A percentile compares a stretch with the other conserved stretches of the same genome.
These are phyloP conservation scores for Polygonum maritimum DNA, from an alignment of 148 eudicot species.

Conservation along the genomic window DNA sequence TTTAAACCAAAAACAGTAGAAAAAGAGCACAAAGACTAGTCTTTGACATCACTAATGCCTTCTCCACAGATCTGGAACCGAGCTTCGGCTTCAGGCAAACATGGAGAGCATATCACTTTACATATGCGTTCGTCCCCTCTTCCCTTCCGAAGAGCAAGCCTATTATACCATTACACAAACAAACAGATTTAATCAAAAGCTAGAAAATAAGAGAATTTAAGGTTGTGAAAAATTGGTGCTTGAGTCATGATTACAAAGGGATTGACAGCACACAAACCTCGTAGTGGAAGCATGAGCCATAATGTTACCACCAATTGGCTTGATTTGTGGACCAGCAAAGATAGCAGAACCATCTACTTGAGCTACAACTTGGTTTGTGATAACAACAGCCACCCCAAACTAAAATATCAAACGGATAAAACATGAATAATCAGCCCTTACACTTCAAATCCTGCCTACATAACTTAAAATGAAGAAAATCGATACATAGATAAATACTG, in stretches of 20 bases:
- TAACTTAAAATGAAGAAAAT: neutral
- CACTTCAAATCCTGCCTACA: neutral
- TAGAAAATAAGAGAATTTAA: neutral
- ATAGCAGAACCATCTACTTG: constrained; percentile 96
- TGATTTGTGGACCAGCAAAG: constrained; percentile 91
- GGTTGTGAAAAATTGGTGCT: neutral
- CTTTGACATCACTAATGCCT: constrained; percentile 86
- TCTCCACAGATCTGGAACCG: constrained; percentile 74
- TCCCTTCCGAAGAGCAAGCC: constrained; percentile 89
- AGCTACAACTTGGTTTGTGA: constrained; percentile 92
- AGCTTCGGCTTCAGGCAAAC: constrained; percentile 95
- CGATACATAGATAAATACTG: neutral
- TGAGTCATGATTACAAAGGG: neutral
- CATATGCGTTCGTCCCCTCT: constrained; percentile 92
- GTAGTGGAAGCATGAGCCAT: constrained; percentile 99
- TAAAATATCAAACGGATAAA: constrained; percentile 12
- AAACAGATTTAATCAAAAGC: neutral
- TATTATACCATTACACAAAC: constrained; percentile 14
- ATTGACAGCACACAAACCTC: constrained; percentile 34
- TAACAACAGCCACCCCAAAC: constrained; percentile 96
- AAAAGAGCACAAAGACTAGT: constrained; percentile 19
- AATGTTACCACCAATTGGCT: constrained; percentile 96
- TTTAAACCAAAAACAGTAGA: neutral
- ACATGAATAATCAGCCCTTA: neutral
- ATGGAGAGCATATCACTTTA: constrained; percentile 93